A percentile compares a stretch with the other conserved stretches of the same genome.
phyloP scores from a whole-genome alignment of 2,329 filamentous ascomycete species.

The Botrytis squamosa region DNA sequence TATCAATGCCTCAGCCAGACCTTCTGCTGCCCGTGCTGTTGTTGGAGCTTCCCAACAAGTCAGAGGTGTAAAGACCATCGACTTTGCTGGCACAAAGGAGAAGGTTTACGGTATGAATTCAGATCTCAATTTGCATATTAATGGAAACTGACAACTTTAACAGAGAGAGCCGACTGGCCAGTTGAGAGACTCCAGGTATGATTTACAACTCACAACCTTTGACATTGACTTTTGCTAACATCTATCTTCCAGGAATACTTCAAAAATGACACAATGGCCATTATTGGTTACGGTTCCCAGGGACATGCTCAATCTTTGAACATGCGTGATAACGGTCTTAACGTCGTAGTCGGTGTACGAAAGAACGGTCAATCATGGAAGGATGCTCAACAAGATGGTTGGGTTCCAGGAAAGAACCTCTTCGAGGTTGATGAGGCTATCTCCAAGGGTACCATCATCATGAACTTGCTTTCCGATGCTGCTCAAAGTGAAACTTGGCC shows the following conservation, averaged over 20 bases:
- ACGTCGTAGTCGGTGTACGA: slow-evolving; percentile 97
- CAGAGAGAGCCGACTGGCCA: slow-evolving; percentile 98
- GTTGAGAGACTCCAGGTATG: slow-evolving; percentile 94
- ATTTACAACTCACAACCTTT: slow-evolving; percentile 23
- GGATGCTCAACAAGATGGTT: slow-evolving; percentile 94
- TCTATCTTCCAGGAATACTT: slow-evolving; percentile 76
- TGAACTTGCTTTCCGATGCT: slow-evolving; percentile 98
- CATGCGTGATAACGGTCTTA: slow-evolving; percentile 98
- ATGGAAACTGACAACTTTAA: slow-evolving; percentile 32
- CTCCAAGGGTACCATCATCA: slow-evolving; percentile 87
- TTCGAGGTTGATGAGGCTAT: slow-evolving; percentile 99
- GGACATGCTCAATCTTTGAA: slow-evolving; percentile 99
- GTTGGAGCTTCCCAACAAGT: slow-evolving; percentile 51
- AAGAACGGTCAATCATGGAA: slow-evolving; percentile 99
- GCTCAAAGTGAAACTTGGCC: slow-evolving; percentile 99
- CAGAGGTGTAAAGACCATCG: slow-evolving; percentile 95
- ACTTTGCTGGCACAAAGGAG: slow-evolving; percentile 94
- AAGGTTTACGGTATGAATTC: slow-evolving; percentile 75
- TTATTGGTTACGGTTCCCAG: slow-evolving; percentile 98
- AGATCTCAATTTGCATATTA: slow-evolving; percentile 1
- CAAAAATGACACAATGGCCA: slow-evolving; percentile 98
- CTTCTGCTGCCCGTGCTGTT: slow-evolving; percentile 50
- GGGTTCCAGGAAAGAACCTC: slow-evolving; percentile 97
- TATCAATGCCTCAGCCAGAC: slow-evolving; percentile 54
- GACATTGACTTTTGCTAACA: slow-evolving; percentile 27